Evolutionary conservation across 345 rosid genomes (phyloP).

Genomic region (Salix exigua): DNA sequence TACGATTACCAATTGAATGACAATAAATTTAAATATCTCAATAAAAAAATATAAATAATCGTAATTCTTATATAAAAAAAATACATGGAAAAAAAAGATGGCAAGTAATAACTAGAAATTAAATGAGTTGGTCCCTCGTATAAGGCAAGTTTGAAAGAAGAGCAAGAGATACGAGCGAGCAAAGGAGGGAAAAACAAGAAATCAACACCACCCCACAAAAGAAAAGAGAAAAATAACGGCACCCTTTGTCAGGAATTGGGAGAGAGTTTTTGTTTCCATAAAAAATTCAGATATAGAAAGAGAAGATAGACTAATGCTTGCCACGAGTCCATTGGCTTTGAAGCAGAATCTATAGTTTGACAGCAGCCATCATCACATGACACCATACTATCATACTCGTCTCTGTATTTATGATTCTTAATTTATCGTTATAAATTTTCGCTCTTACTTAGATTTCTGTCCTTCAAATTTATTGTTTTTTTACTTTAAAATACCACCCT

Average conservation of each 20-base stretch:
- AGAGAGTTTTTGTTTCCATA: neutral
- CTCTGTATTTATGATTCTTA: conserved; percentile 11
- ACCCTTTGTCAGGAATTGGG: no score
- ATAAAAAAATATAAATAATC: no score
- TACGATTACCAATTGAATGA: no score
- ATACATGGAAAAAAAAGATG: no score
- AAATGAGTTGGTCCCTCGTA: no score
- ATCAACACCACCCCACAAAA: no score
- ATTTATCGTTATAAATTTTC: conserved; percentile 8
- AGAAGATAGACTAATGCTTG: neutral
- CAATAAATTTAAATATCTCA: no score
- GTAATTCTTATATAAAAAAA: no score
- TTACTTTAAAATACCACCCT: neutral
- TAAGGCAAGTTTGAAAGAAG: no score
- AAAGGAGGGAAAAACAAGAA: neutral
- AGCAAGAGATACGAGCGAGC: no score
- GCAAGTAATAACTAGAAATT: no score
- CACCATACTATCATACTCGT: conserved; percentile 16
- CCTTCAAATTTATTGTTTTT: neutral
- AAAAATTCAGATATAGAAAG: conserved; percentile 4
- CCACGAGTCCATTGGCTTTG: neutral
- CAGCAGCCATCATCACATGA: conserved; percentile 17
- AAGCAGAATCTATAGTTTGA: conserved; percentile 4
- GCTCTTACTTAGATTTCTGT: neutral
- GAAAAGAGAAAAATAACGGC: neutral